A percentile compares a stretch with the other conserved stretches of the same genome.
phyloP scores from a whole-genome alignment of 306 rosid genomes.

The Medicago ruthenica region DNA sequence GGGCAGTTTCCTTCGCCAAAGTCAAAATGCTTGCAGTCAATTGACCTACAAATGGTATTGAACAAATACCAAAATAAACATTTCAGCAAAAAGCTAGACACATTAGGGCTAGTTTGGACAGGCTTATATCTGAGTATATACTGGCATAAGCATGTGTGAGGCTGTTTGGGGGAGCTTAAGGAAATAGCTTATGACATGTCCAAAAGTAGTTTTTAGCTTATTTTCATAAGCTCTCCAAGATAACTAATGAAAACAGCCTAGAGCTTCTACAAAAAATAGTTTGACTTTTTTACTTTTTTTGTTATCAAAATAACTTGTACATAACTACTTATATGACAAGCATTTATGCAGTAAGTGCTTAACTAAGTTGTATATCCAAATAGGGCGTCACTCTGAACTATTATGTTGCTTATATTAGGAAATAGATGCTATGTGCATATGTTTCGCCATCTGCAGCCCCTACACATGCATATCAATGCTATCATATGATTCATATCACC shows the following conservation, averaged over 20 bases:
- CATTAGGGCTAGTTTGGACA: not conserved
- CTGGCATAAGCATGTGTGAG: not conserved
- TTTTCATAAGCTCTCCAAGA: not conserved
- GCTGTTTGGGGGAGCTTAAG: not conserved
- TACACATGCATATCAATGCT: not conserved
- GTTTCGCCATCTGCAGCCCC: constrained; percentile 10
- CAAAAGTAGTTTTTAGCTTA: not conserved
- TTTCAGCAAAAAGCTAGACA: constrained; percentile 2
- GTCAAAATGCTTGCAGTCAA: constrained; percentile 97
- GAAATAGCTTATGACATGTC: not conserved
- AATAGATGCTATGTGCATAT: constrained; percentile 15
- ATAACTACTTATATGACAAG: not conserved
- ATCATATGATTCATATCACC: not conserved
- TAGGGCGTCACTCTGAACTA: not conserved
- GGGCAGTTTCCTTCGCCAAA: constrained; percentile 98
- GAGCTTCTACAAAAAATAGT: not conserved
- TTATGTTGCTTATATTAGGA: constrained; percentile 4
- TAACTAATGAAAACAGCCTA: not conserved
- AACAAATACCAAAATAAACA: constrained; percentile 26
- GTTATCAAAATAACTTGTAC: not conserved
- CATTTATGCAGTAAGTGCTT: not conserved
- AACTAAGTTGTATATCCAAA: not conserved
- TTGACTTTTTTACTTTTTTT: not conserved
- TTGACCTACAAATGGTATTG: constrained; percentile 64
- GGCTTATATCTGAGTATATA: not conserved